Conservation (phyloP, 495 filamentous ascomycete genomes). For the Neurospora africana region DNA sequence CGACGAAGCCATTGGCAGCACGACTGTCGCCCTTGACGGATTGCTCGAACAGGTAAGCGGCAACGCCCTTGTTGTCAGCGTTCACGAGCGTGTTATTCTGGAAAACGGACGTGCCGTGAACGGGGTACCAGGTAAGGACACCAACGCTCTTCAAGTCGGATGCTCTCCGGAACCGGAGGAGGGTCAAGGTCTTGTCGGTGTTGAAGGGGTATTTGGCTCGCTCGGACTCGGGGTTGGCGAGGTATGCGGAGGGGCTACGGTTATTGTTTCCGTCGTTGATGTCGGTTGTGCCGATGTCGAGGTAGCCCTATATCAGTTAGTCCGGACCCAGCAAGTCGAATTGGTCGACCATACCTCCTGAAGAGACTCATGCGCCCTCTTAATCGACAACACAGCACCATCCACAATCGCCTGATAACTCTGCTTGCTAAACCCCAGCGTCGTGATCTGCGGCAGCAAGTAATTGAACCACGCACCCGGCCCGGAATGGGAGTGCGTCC, state of each 20-base stretch:
- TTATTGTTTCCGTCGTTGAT: slow-evolving; percentile 69
- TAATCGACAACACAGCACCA: slow-evolving; percentile 71
- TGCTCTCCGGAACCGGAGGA: slow-evolving; percentile 63
- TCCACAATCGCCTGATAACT: slow-evolving; percentile 87
- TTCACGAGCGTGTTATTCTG: slow-evolving; percentile 87
- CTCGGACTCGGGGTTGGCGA: slow-evolving; percentile 76
- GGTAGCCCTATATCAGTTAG: slow-evolving; percentile 27
- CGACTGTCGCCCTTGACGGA: slow-evolving; percentile 39
- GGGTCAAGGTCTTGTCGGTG: slow-evolving; percentile 77
- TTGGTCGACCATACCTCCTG: slow-evolving; percentile 39
- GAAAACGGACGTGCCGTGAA: slow-evolving; percentile 85
- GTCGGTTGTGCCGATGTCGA: slow-evolving; percentile 36
- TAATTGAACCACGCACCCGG: slow-evolving; percentile 96
- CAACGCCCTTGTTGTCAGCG: slow-evolving; percentile 95
- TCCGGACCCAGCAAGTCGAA: not conserved
- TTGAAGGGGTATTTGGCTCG: slow-evolving; percentile 57
- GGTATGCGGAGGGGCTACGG: slow-evolving; percentile 78
- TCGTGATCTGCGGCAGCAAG: slow-evolving; percentile 85
- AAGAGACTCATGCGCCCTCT: slow-evolving; percentile 70
- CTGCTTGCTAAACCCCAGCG: slow-evolving; percentile 72
- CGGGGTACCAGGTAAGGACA: slow-evolving; percentile 81
- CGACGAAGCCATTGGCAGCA: slow-evolving; percentile 57
- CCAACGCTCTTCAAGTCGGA: slow-evolving; percentile 58
- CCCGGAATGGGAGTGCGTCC: slow-evolving; percentile 87
- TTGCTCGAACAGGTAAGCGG: slow-evolving; percentile 73